Percentiles rank a stretch among this genome's conserved stretches.
Evolutionary conservation across 495 filamentous ascomycete genomes (phyloP).

Genomic region (Xylaria castorea): DNA sequence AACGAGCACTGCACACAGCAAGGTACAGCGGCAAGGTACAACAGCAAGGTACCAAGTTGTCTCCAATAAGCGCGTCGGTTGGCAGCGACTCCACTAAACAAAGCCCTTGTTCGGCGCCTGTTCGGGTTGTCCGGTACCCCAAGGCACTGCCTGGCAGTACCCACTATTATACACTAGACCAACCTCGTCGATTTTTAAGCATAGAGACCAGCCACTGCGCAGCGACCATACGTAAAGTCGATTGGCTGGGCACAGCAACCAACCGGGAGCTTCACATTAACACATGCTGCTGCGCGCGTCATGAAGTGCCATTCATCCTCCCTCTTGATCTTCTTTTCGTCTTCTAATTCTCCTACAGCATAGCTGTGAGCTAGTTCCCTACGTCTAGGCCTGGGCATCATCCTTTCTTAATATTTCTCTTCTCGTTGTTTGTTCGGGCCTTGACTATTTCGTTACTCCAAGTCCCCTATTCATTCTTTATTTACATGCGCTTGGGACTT

Average conservation of each 20-base stretch:
- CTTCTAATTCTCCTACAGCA: not conserved
- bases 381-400: slow-evolving; percentile 1
- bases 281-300: slow-evolving; percentile 17
- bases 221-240: not conserved
- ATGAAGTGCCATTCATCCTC: slow-evolving; percentile 26
- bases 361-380: slow-evolving; percentile 1
- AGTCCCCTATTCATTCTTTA: not conserved
- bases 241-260: slow-evolving; percentile 22
- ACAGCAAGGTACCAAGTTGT: not conserved
- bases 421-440: not conserved
- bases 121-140: slow-evolving; percentile 8
- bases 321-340: slow-evolving; percentile 14
- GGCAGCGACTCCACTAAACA: slow-evolving; percentile 35
- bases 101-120: slow-evolving; percentile 31
- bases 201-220: slow-evolving; percentile 26
- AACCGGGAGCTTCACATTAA: slow-evolving; percentile 13
- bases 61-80: slow-evolving; percentile 27
- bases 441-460: not conserved
- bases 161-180: slow-evolving; percentile 10
- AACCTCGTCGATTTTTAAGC: slow-evolving; percentile 26
- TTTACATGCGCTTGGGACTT: not conserved
- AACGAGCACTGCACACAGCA: not conserved
- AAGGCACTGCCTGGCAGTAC: not conserved
- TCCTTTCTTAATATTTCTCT: not conserved
- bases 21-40: not conserved